Evolutionary conservation across 768 basidiomycete species (phyloP).

Genomic region (Pulveroboletus sp.): DNA sequence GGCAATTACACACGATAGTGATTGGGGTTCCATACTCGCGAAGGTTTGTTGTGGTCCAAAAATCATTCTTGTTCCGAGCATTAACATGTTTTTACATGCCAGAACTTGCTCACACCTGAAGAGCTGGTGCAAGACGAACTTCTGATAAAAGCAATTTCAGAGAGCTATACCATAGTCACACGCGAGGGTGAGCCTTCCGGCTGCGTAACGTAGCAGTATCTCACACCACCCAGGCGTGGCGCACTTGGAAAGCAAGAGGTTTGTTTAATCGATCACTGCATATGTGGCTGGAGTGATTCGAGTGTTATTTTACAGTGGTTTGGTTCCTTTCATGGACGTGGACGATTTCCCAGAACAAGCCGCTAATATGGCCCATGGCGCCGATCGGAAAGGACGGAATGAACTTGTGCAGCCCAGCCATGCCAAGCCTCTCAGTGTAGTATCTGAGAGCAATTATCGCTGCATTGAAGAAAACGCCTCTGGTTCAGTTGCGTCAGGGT

Average conservation of each 20-base stretch:
- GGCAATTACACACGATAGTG: constrained; percentile 23
- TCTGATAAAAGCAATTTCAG: constrained; percentile 9
- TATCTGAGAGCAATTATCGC: constrained; percentile 22
- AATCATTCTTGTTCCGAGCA: background rate
- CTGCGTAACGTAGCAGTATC: background rate
- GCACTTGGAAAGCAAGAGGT: constrained; percentile 16
- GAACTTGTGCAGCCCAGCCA: background rate
- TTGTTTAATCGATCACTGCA: no score
- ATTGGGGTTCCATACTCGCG: constrained; percentile 20
- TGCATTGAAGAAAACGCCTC: constrained; percentile 8
- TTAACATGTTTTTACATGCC: background rate
- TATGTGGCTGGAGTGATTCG: background rate
- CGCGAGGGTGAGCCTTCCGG: constrained; percentile 10
- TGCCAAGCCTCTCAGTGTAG: constrained; percentile 17
- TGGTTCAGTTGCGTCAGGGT: constrained; percentile 3
- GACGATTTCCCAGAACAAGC: background rate
- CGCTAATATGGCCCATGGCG: background rate
- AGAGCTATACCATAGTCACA: constrained; percentile 7
- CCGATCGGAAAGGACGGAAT: background rate
- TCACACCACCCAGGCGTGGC: constrained; percentile 19
- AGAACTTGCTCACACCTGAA: constrained; percentile 12
- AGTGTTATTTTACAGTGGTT: constrained; percentile 3
- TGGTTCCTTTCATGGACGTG: background rate
- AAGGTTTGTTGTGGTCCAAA: constrained; percentile 3
- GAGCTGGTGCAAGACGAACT: constrained; percentile 10